Conservation (phyloP, 169 alveolate genomes). For the Plasmodium knowlesi region DNA sequence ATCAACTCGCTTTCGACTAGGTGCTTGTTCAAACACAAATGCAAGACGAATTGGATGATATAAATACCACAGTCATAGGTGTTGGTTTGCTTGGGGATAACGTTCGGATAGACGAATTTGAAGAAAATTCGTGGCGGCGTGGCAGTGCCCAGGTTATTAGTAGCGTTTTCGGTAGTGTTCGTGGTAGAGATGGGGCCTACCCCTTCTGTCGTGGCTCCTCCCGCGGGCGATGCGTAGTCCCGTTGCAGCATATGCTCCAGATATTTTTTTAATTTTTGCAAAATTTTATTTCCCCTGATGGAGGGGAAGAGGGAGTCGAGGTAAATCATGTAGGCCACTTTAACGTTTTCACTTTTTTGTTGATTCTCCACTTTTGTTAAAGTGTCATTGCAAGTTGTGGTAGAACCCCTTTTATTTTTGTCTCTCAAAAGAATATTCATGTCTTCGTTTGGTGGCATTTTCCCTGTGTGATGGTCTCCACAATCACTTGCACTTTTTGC, state of each 20-base stretch:
- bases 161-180: background rate
- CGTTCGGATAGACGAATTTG: slow-evolving; percentile 56
- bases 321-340: slow-evolving; percentile 76
- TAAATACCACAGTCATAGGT: slow-evolving; percentile 81
- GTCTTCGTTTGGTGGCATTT: background rate
- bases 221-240: background rate
- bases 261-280: slow-evolving; percentile 41
- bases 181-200: background rate
- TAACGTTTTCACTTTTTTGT: background rate
- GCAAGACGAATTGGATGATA: slow-evolving; percentile 75
- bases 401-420: background rate
- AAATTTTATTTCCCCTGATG: slow-evolving; percentile 38
- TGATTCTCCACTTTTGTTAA: background rate
- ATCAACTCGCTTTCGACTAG: slow-evolving; percentile 59
- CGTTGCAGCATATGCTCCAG: slow-evolving; percentile 27
- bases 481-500: background rate
- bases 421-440: background rate
- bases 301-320: slow-evolving; percentile 78
- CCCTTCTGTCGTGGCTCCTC: background rate
- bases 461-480: background rate
- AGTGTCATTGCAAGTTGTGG: background rate
- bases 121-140: slow-evolving; percentile 41
- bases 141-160: background rate
- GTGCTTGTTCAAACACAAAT: slow-evolving; percentile 62
- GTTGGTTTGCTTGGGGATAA: slow-evolving; percentile 77